Conservation (phyloP, 768 basidiomycete genomes). For the Boletus subcaerulescens region DNA sequence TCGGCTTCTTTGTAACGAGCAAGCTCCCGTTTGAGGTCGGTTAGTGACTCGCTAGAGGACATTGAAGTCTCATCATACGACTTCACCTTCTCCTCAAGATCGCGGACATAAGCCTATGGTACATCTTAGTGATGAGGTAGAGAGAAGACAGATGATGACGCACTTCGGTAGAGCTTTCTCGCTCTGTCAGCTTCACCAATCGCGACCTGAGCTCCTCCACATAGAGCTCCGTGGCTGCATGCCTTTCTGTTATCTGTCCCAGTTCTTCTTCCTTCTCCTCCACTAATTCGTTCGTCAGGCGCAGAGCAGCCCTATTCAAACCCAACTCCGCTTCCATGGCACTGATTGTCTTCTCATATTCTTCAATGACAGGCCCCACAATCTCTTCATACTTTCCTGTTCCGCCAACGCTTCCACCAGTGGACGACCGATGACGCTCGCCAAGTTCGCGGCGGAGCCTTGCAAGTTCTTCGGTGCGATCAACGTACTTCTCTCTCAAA, state of each 20-base stretch:
- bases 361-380: slow-evolving; percentile 96
- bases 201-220: slow-evolving; percentile 81
- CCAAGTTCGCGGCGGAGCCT: slow-evolving; percentile 76
- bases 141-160: slow-evolving; percentile 16
- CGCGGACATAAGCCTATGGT: slow-evolving; percentile 81
- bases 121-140: slow-evolving; percentile 1
- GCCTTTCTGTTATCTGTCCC: slow-evolving; percentile 59
- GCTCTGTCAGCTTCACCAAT: slow-evolving; percentile 77
- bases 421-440: slow-evolving; percentile 60
- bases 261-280: slow-evolving; percentile 89
- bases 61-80: slow-evolving; percentile 76
- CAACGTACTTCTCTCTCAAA: slow-evolving; percentile 78
- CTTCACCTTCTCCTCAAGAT: slow-evolving; percentile 91
- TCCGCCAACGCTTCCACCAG: slow-evolving; percentile 59
- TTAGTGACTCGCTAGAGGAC: slow-evolving; percentile 73
- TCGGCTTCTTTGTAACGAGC: slow-evolving; percentile 74
- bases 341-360: slow-evolving; percentile 96
- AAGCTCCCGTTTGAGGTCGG: slow-evolving; percentile 83
- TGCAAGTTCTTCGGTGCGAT: slow-evolving; percentile 86
- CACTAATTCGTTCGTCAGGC: slow-evolving; percentile 89
- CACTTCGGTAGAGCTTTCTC: slow-evolving; percentile 92
- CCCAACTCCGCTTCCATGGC: slow-evolving; percentile 92
- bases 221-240: slow-evolving; percentile 78
- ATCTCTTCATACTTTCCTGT: slow-evolving; percentile 86
- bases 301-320: slow-evolving; percentile 80